These are phyloP conservation scores for Phytophthora syringae DNA, from an alignment of 352 stramenopile genomes.

Conservation along the genomic window DNA sequence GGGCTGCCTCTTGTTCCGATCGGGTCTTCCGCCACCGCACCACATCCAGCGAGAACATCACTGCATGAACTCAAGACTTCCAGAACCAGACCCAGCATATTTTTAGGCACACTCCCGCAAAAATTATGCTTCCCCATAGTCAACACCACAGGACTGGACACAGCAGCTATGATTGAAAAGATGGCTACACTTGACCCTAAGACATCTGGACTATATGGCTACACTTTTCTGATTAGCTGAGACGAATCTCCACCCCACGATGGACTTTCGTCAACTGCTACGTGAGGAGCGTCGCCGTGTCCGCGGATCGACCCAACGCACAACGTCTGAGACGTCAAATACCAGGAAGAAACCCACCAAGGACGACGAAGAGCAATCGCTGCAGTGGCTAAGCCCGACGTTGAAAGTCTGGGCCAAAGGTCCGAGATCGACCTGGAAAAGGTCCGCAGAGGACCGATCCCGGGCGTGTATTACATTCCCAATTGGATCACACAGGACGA, in stretches of 20 bases:
- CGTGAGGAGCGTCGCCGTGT: slow-evolving; percentile 56
- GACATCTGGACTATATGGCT: slow-evolving; percentile 5
- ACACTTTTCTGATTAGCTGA: slow-evolving; percentile 10
- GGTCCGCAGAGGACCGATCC: slow-evolving; percentile 46
- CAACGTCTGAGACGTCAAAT: not conserved
- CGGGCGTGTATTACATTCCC: slow-evolving; percentile 63
- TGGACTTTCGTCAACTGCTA: slow-evolving; percentile 64
- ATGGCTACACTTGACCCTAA: not conserved
- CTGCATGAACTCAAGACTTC: slow-evolving; percentile 9
- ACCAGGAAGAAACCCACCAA: not conserved
- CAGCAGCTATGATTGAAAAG: too few species aligned
- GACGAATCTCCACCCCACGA: slow-evolving; percentile 7
- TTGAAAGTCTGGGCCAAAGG: slow-evolving; percentile 40
- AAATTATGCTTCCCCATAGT: too few species aligned
- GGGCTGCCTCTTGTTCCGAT: slow-evolving; percentile 43
- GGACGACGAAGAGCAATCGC: not conserved
- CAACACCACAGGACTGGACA: too few species aligned
- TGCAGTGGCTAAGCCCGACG: slow-evolving; percentile 13
- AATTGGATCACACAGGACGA: slow-evolving; percentile 69
- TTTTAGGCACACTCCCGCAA: slow-evolving; percentile 13
- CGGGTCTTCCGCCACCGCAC: slow-evolving; percentile 50
- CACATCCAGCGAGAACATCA: slow-evolving; percentile 74
- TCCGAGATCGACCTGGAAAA: slow-evolving; percentile 37
- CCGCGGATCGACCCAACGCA: slow-evolving; percentile 19
- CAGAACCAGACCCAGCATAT: slow-evolving; percentile 3